These are phyloP conservation scores for Clarkia xantiana DNA, from an alignment of 345 rosid species.

Conservation along the genomic window DNA sequence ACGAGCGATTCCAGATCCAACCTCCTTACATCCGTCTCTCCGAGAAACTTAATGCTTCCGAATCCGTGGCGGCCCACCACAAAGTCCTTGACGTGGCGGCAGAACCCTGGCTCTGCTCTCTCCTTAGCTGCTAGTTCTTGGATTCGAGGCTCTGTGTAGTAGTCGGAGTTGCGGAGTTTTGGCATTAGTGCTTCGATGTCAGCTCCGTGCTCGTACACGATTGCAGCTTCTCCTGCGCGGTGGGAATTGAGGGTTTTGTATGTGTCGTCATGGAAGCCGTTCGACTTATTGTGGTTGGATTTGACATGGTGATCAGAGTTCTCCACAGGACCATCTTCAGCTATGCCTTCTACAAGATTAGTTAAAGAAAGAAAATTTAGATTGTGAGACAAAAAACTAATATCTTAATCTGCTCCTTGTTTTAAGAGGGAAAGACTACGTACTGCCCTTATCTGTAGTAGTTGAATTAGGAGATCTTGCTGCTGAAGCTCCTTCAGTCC, in stretches of 20 bases:
- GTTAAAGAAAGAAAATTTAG: slow-evolving; percentile 8
- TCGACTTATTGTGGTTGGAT: slow-evolving; percentile 32
- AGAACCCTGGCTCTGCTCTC: slow-evolving; percentile 68
- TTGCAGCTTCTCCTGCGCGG: slow-evolving; percentile 68
- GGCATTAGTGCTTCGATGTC: slow-evolving; percentile 88
- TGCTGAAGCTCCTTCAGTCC: not conserved
- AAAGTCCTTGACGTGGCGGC: slow-evolving; percentile 62
- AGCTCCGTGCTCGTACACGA: slow-evolving; percentile 67
- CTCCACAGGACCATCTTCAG: slow-evolving; percentile 22
- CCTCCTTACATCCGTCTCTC: slow-evolving; percentile 72
- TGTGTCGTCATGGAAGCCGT: slow-evolving; percentile 36
- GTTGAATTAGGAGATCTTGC: not conserved
- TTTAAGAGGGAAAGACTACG: not conserved
- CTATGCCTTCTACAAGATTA: slow-evolving; percentile 22
- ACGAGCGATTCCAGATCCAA: slow-evolving; percentile 71
- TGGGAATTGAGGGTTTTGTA: slow-evolving; percentile 43
- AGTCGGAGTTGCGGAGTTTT: slow-evolving; percentile 62
- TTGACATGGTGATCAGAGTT: slow-evolving; percentile 19
- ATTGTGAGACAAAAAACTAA: not conserved
- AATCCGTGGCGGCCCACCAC: slow-evolving; percentile 77
- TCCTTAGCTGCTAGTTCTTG: slow-evolving; percentile 92
- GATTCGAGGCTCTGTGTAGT: slow-evolving; percentile 81
- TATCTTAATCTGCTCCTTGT: not conserved
- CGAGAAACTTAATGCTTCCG: slow-evolving; percentile 77
- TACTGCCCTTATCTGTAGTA: slow-evolving; percentile 1